Evolutionary conservation across 371 early-diverging fungal species (phyloP).

Genomic region (Apophysomyces sp.): DNA sequence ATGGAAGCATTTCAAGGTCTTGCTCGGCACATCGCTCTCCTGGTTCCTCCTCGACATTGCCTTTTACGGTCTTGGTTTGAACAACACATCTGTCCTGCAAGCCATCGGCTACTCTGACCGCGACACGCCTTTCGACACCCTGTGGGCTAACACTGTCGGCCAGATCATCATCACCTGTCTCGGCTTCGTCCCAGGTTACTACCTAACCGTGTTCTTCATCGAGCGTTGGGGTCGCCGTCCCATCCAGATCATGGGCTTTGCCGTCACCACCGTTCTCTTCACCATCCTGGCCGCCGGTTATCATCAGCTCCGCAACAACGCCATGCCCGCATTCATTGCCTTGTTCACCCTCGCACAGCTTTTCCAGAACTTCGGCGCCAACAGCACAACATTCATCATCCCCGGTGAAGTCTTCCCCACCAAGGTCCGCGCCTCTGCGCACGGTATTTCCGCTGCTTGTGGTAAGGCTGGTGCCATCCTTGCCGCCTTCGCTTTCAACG

Average conservation of each 20-base stretch:
- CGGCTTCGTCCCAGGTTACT: slow-evolving; percentile 91
- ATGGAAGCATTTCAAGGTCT: slow-evolving; percentile 75
- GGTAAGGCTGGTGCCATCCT: slow-evolving; percentile 85
- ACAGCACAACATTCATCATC: slow-evolving; percentile 87
- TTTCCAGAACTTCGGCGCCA: slow-evolving; percentile 92
- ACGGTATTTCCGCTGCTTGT: slow-evolving; percentile 87
- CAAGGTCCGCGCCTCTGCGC: slow-evolving; percentile 81
- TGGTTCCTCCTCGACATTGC: slow-evolving; percentile 91
- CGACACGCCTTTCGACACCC: slow-evolving; percentile 50
- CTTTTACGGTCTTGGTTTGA: slow-evolving; percentile 87
- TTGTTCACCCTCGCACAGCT: slow-evolving; percentile 75
- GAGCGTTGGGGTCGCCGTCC: slow-evolving; percentile 79
- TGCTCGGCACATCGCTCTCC: slow-evolving; percentile 74
- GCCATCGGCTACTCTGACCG: slow-evolving; percentile 68
- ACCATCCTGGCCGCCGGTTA: slow-evolving; percentile 75
- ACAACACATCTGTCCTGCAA: slow-evolving; percentile 69
- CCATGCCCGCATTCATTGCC: slow-evolving; percentile 67
- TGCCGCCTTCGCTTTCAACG: slow-evolving; percentile 58
- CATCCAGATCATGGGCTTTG: slow-evolving; percentile 82
- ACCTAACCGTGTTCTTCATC: slow-evolving; percentile 74
- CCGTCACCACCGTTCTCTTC: slow-evolving; percentile 70
- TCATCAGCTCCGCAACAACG: slow-evolving; percentile 49
- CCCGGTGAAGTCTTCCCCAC: slow-evolving; percentile 94
- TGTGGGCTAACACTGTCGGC: slow-evolving; percentile 69
- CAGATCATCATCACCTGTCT: slow-evolving; percentile 81